These are phyloP conservation scores for Globisporangium paddicum DNA, from an alignment of 352 stramenopile genomes.

Conservation along the genomic window DNA sequence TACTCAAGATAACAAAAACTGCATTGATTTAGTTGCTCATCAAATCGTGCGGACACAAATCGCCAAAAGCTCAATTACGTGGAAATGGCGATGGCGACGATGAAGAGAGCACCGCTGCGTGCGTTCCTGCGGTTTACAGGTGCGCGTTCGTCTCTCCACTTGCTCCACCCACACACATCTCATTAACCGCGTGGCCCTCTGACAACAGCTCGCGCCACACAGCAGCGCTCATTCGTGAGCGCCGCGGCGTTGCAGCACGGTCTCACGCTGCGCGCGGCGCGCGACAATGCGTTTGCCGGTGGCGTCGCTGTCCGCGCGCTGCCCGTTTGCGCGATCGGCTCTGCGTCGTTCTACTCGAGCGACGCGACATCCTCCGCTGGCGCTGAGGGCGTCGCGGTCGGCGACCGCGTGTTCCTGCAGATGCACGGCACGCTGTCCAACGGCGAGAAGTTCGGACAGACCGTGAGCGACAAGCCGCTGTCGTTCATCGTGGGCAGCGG, in stretches of 20 bases:
- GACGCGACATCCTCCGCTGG: slow-evolving; percentile 6
- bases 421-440: slow-evolving; percentile 61
- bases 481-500: slow-evolving; percentile 70
- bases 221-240: slow-evolving; percentile 8
- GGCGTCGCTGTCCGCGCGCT: not conserved
- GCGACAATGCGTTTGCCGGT: not conserved
- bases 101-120: not conserved
- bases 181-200: not conserved
- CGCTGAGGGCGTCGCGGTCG: slow-evolving; percentile 26
- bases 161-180: not conserved
- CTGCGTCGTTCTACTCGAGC: slow-evolving; percentile 20
- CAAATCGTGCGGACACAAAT: not conserved
- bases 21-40: not conserved
- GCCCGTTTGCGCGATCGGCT: slow-evolving; percentile 7
- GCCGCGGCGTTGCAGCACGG: slow-evolving; percentile 4
- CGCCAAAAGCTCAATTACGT: not conserved
- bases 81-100: slow-evolving; percentile 3
- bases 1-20: not conserved
- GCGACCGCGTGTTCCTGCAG: slow-evolving; percentile 67
- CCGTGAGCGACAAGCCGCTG: slow-evolving; percentile 38
- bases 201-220: not conserved
- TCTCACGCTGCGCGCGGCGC: not conserved
- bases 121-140: not conserved
- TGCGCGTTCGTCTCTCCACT: not conserved
- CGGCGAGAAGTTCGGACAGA: slow-evolving; percentile 55